Percentiles rank a stretch among this genome's conserved stretches.
phyloP scores from a whole-genome alignment of 768 basidiomycete species.

The Dacryopinax spathularia region DNA sequence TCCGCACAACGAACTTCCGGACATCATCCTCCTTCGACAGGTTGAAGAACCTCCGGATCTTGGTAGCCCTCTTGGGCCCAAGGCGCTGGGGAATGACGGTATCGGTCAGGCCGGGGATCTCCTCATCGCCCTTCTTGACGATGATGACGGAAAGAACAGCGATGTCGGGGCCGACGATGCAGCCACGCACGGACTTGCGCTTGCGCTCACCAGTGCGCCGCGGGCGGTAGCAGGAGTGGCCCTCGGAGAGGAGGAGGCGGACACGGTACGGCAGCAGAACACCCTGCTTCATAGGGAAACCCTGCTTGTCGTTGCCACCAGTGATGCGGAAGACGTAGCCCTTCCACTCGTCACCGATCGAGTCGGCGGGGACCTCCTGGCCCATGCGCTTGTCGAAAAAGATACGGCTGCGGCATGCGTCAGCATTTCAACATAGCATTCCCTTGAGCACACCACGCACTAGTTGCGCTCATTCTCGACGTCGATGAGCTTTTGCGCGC shows the following conservation, averaged over 20 bases:
- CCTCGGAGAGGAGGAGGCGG: conserved; percentile 81
- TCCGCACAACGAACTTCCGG: conserved; percentile 86
- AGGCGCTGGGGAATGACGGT: conserved; percentile 84
- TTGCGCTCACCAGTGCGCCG: conserved; percentile 91
- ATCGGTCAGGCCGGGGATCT: conserved; percentile 87
- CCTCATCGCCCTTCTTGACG: conserved; percentile 87
- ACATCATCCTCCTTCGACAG: conserved; percentile 96
- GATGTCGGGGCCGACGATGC: conserved; percentile 95
- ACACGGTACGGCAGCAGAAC: conserved; percentile 90
- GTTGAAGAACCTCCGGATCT: conserved; percentile 97
- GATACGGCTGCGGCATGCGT: conserved; percentile 47
- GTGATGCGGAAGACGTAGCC: conserved; percentile 95
- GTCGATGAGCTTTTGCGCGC: conserved; percentile 91
- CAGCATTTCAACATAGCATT: background rate
- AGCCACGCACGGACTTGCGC: conserved; percentile 97
- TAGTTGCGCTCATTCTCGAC: conserved; percentile 80
- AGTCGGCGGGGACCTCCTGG: conserved; percentile 84
- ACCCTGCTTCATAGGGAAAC: conserved; percentile 99
- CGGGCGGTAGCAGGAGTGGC: conserved; percentile 93
- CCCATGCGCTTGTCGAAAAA: conserved; percentile 97
- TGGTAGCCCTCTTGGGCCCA: conserved; percentile 93
- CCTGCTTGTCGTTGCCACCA: conserved; percentile 96
- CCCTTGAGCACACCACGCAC: conserved; percentile 35
- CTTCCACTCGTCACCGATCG: conserved; percentile 89
- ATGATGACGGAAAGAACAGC: conserved; percentile 86